Percentiles rank a stretch among this genome's conserved stretches.
Evolutionary conservation across 1,284 basidiomycete species (phyloP).

Genomic region (Flammula alnicola): DNA sequence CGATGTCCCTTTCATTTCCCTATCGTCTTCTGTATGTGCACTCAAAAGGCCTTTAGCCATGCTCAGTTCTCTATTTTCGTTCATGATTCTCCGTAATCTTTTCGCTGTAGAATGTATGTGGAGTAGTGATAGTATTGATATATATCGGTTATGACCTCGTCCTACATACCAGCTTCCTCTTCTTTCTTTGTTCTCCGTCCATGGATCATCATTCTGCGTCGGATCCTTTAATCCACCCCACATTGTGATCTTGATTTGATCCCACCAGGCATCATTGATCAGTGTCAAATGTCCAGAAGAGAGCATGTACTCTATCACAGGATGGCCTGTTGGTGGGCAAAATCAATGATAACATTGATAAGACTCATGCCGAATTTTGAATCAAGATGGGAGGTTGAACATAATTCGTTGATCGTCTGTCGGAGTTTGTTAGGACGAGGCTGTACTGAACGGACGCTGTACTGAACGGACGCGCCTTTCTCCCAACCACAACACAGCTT

Average conservation of each 20-base stretch:
- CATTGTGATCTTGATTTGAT: constrained; percentile 9
- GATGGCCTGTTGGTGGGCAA: not conserved
- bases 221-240: constrained; percentile 2
- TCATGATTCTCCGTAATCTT: constrained; percentile 27
- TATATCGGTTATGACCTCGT: constrained; percentile 29
- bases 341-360: constrained; percentile 19
- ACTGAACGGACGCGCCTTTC: no score
- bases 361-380: constrained; percentile 3
- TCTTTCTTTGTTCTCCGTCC: constrained; percentile 5
- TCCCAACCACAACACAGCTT: constrained; percentile 17
- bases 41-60: constrained; percentile 28
- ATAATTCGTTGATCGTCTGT: not conserved
- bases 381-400: constrained; percentile 9
- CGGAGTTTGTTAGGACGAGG: constrained; percentile 11
- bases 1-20: constrained; percentile 20
- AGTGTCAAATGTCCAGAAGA: constrained; percentile 12
- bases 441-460: constrained; percentile 7
- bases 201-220: constrained; percentile 6
- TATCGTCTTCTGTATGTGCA: constrained; percentile 27
- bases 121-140: constrained; percentile 30
- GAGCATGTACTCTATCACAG: constrained; percentile 10
- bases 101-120: constrained; percentile 33
- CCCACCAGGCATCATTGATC: constrained; percentile 13
- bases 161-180: no score
- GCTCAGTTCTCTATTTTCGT: constrained; percentile 27